A percentile compares a stretch with the other conserved stretches of the same genome.
Evolutionary conservation across 179 eudicot genomes (phyloP).

Genomic region (Silene noctiflora): DNA sequence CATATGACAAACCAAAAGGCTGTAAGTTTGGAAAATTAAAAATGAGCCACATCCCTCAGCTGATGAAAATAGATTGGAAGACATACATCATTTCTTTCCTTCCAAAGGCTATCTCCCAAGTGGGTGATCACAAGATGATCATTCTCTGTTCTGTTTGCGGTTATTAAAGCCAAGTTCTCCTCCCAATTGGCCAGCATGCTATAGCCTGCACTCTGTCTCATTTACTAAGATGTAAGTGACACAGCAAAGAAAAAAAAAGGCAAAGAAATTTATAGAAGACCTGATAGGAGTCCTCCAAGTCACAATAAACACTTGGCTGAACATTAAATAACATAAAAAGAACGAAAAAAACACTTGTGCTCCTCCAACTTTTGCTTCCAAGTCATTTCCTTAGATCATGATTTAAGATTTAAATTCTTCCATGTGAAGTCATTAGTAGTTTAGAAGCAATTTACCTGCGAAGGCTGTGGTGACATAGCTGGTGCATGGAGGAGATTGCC

Average conservation of each 20-base stretch:
- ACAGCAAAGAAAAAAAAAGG: no score
- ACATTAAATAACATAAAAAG: no score
- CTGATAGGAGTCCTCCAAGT: no score
- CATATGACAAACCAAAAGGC: background rate
- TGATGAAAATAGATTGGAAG: constrained; percentile 18
- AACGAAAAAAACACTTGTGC: background rate
- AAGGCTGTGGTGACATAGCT: constrained; percentile 43
- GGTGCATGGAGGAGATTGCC: constrained; percentile 39
- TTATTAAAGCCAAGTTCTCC: constrained; percentile 87
- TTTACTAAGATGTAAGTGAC: no score
- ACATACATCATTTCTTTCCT: constrained; percentile 73
- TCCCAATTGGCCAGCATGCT: constrained; percentile 87
- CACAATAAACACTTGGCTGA: no score
- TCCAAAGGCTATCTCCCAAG: constrained; percentile 92
- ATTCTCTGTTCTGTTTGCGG: constrained; percentile 90
- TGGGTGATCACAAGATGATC: constrained; percentile 88
- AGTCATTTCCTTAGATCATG: no score
- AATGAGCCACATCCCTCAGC: background rate
- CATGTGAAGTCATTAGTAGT: no score
- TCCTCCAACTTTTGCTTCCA: constrained; percentile 3
- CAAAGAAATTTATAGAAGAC: no score
- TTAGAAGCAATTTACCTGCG: constrained; percentile 45
- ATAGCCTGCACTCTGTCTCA: constrained; percentile 44
- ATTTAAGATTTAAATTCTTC: no score
- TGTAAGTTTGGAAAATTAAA: background rate